These are phyloP conservation scores for Litsea cubeba DNA, from an alignment of 164 flowering plant genomes.

Conservation along the genomic window DNA sequence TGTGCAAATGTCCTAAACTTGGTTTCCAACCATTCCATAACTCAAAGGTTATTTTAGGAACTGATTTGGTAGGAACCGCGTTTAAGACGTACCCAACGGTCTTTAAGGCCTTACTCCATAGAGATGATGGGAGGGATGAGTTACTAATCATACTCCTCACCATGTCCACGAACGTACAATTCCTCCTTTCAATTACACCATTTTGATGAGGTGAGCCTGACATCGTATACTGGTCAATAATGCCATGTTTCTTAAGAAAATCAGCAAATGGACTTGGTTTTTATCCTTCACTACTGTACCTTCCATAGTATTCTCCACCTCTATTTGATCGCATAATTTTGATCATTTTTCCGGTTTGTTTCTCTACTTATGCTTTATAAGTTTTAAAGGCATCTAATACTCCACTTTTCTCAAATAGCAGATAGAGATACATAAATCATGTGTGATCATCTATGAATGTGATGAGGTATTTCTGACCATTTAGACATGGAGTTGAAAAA, in stretches of 20 bases:
- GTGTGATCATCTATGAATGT: too few species aligned
- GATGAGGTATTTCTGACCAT: too few species aligned
- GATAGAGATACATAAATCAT: too few species aligned
- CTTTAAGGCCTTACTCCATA: neutral
- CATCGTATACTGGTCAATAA: slow-evolving; percentile 3
- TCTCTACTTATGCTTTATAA: neutral
- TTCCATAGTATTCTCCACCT: neutral
- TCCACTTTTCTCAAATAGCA: too few species aligned
- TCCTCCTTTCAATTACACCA: neutral
- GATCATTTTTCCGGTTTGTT: neutral
- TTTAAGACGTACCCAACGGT: too few species aligned
- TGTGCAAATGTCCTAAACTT: neutral
- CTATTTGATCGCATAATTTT: neutral
- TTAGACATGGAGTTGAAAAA: too few species aligned
- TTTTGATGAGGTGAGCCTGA: neutral
- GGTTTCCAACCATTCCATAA: slow-evolving; percentile 5
- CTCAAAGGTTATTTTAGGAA: too few species aligned
- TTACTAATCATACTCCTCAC: neutral
- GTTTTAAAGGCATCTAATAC: too few species aligned
- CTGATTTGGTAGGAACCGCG: too few species aligned
- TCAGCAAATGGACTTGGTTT: neutral
- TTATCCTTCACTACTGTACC: neutral
- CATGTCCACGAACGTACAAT: too few species aligned
- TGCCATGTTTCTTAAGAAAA: neutral
- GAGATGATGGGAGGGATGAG: neutral